These are phyloP conservation scores for Achaetomium macrosporum DNA, from an alignment of 2,329 filamentous ascomycete genomes.

Conservation along the genomic window DNA sequence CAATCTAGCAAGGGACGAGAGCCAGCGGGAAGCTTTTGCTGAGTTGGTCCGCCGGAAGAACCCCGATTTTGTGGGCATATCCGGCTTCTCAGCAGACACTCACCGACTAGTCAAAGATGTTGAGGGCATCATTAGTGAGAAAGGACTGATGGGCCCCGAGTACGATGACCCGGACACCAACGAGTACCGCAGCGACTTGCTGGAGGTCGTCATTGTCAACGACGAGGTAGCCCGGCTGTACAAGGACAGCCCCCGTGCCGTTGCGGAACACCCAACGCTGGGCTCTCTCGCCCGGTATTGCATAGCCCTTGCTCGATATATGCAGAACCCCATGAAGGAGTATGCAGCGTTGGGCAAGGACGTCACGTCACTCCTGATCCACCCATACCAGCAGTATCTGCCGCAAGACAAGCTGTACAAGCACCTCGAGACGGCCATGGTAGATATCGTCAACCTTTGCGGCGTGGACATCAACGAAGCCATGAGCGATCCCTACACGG, in stretches of 20 bases:
- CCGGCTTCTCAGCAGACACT: constrained; percentile 83
- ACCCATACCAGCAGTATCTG: constrained; percentile 82
- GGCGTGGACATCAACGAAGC: constrained; percentile 95
- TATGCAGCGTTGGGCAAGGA: constrained; percentile 91
- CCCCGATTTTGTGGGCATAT: constrained; percentile 85
- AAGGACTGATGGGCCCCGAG: constrained; percentile 71
- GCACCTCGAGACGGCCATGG: constrained; percentile 90
- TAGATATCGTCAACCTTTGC: constrained; percentile 96
- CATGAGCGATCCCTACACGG: constrained; percentile 71
- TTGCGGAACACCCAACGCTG: constrained; percentile 73
- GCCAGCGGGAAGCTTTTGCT: constrained; percentile 63
- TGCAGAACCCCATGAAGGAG: constrained; percentile 94
- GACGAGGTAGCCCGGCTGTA: constrained; percentile 97
- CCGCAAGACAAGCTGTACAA: constrained; percentile 81
- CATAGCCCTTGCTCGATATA: constrained; percentile 79
- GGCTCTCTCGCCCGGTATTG: constrained; percentile 80
- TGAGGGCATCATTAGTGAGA: constrained; percentile 69
- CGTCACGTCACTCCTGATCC: constrained; percentile 79
- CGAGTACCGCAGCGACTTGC: constrained; percentile 67
- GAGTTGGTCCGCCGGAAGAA: constrained; percentile 73
- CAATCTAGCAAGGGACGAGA: constrained; percentile 68
- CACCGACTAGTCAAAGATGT: constrained; percentile 77
- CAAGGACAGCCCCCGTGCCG: constrained; percentile 78
- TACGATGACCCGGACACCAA: constrained; percentile 74
- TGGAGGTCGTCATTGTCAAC: constrained; percentile 89